Evolutionary conservation across 441 rosid species (phyloP).

Genomic region (Adansonia madagascariensis): DNA sequence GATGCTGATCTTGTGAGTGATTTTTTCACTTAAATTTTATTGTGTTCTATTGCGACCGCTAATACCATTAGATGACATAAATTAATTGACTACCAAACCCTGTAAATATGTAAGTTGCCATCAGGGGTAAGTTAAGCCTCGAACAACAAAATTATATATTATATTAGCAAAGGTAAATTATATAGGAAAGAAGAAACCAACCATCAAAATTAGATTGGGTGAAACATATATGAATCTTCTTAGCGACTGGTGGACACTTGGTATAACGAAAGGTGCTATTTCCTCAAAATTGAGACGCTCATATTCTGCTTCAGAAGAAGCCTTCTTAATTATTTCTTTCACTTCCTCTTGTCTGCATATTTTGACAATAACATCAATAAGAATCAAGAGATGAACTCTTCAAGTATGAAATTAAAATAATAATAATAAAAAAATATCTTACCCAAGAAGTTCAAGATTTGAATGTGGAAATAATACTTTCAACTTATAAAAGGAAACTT

Average conservation of each 20-base stretch:
- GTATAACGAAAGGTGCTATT: conserved; percentile 44
- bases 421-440: conserved; percentile 16
- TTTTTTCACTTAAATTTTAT: not conserved
- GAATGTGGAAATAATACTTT: conserved; percentile 54
- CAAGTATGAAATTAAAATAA: not conserved
- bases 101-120: not conserved
- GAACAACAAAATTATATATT: not conserved
- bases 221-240: conserved; percentile 44
- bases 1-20: not conserved
- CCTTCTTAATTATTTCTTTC: conserved; percentile 24
- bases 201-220: conserved; percentile 45
- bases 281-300: conserved; percentile 30
- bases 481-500: conserved; percentile 46
- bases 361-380: conserved; percentile 21
- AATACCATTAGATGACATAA: not conserved
- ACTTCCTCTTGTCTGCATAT: conserved; percentile 44
- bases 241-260: conserved; percentile 33
- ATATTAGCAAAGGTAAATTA: not conserved
- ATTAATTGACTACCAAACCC: not conserved
- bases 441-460: conserved; percentile 49
- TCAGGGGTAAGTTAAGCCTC: not conserved
- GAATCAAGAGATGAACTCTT: conserved; percentile 26
- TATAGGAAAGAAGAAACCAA: conserved; percentile 26
- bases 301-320: conserved; percentile 27
- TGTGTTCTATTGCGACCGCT: not conserved